A percentile compares a stretch with the other conserved stretches of the same genome.
These are phyloP conservation scores for Zopfochytrium polystomum DNA, from an alignment of 371 early-diverging fungal genomes.

Conservation along the genomic window DNA sequence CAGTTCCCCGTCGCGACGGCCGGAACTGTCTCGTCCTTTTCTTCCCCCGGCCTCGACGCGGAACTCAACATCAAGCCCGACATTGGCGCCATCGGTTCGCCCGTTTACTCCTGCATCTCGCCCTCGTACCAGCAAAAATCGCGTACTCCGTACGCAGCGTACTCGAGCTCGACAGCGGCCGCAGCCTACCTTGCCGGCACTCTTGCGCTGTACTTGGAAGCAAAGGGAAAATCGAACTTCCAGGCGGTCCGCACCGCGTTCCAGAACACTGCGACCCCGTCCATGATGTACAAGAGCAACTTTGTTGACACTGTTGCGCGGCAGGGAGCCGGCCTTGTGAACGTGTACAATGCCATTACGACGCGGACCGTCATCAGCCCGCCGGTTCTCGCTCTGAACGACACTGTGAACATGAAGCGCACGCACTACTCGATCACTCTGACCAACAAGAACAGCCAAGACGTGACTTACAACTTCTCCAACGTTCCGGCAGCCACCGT, in stretches of 20 bases:
- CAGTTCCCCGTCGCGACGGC: conserved; percentile 16
- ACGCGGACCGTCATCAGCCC: conserved; percentile 57
- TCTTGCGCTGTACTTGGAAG: conserved; percentile 26
- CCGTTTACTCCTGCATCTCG: conserved; percentile 24
- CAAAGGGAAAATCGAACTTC: conserved; percentile 4
- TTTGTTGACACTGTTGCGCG: conserved; percentile 48
- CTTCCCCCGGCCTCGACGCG: conserved; percentile 32
- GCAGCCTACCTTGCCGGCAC: conserved; percentile 39
- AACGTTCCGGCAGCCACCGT: conserved; percentile 35
- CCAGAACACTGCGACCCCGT: conserved; percentile 54
- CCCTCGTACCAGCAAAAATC: too few relatives aligned
- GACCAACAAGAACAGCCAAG: conserved; percentile 55
- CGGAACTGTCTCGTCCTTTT: conserved; percentile 46
- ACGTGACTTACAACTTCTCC: conserved; percentile 51
- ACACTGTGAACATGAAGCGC: conserved; percentile 48
- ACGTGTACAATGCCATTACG: conserved; percentile 59
- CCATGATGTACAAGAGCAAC: conserved; percentile 34
- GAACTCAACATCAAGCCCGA: too few relatives aligned
- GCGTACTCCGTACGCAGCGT: background rate
- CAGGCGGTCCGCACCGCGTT: conserved; percentile 13
- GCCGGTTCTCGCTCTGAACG: conserved; percentile 58
- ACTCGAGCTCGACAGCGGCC: conserved; percentile 52
- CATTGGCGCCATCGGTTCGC: conserved; percentile 29
- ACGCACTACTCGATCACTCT: conserved; percentile 48
- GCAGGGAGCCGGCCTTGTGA: conserved; percentile 76